A percentile compares a stretch with the other conserved stretches of the same genome.
Evolutionary conservation across 164 flowering plant genomes (phyloP).

Genomic region (Sedum album): DNA sequence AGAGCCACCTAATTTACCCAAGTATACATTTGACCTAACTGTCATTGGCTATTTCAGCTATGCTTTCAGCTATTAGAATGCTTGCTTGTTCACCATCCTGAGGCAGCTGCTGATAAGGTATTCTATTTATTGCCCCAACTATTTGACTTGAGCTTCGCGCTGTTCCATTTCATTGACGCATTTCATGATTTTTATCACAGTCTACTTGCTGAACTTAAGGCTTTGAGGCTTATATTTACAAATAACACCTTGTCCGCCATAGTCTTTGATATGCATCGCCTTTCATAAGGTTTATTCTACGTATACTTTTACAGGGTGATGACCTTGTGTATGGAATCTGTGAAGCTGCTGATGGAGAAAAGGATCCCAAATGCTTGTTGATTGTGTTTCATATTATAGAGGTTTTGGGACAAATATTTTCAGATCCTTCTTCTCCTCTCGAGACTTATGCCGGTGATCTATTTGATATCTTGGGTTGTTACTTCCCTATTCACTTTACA

Average conservation of each 20-base stretch:
- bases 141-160: neutral
- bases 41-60: slow-evolving; percentile 47
- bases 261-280: neutral
- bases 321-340: slow-evolving; percentile 62
- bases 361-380: slow-evolving; percentile 85
- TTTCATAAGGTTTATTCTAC: neutral
- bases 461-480: slow-evolving; percentile 66
- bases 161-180: neutral
- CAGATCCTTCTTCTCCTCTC: slow-evolving; percentile 53
- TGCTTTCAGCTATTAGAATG: slow-evolving; percentile 74
- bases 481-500: slow-evolving; percentile 93
- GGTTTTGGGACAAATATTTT: slow-evolving; percentile 46
- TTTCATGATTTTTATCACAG: neutral
- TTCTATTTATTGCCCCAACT: neutral
- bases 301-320: slow-evolving; percentile 49
- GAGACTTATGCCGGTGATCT: slow-evolving; percentile 54
- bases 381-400: slow-evolving; percentile 67
- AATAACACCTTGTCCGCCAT: neutral
- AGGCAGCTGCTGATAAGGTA: slow-evolving; percentile 55
- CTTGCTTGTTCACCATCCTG: slow-evolving; percentile 44
- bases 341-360: slow-evolving; percentile 88
- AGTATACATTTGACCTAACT: neutral
- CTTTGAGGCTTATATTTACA: neutral
- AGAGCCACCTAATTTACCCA: neutral
- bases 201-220: neutral